Conservation (phyloP, 805 yeast genomes). For the Candida multigemmis region DNA sequence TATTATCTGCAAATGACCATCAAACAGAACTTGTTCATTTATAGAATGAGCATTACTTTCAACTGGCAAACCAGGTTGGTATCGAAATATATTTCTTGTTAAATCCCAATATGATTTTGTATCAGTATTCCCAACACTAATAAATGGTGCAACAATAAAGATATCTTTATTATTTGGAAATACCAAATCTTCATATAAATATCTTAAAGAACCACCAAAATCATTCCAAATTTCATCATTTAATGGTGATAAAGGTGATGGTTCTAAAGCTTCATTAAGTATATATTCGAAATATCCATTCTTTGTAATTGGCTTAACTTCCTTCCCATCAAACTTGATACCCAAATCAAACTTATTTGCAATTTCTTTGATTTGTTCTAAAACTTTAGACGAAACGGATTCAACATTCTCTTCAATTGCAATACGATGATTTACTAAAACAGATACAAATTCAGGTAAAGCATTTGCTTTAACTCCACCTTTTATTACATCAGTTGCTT, state of each 20-base stretch:
- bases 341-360: constrained; percentile 32
- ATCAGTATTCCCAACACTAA: constrained; percentile 32
- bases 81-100: constrained; percentile 27
- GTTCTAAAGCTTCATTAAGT: constrained; percentile 17
- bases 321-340: constrained; percentile 16
- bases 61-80: constrained; percentile 14
- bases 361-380: constrained; percentile 17
- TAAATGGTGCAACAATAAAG: constrained; percentile 23
- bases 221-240: constrained; percentile 22
- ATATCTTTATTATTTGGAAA: constrained; percentile 13
- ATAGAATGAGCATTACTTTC: constrained; percentile 22
- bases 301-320: constrained; percentile 11
- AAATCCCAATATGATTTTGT: constrained; percentile 33
- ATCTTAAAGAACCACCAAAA: constrained; percentile 28
- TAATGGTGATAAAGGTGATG: constrained; percentile 29
- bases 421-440: constrained; percentile 36
- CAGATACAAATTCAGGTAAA: constrained; percentile 38
- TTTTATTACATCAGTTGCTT: constrained; percentile 36
- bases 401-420: constrained; percentile 34
- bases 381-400: constrained; percentile 20
- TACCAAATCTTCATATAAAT: constrained; percentile 26
- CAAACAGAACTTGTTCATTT: constrained; percentile 20
- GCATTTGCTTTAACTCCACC: constrained; percentile 47
- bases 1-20: constrained; percentile 22
- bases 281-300: constrained; percentile 24